A percentile compares a stretch with the other conserved stretches of the same genome.
These are phyloP conservation scores for Kluyveromyces lactis DNA, from an alignment of 805 yeast species.

Conservation along the genomic window DNA sequence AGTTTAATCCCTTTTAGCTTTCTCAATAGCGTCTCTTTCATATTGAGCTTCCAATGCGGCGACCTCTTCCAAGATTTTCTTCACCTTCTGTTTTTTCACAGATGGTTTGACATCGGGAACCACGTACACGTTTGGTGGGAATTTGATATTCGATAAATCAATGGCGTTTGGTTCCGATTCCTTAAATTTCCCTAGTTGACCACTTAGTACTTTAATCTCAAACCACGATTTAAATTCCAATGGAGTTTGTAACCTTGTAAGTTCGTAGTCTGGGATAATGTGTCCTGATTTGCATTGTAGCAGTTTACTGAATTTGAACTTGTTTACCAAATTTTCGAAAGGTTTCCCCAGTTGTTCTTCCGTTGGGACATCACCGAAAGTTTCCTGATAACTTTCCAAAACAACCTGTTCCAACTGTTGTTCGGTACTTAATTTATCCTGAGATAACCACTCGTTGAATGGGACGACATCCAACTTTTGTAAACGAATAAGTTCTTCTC, in stretches of 20 bases:
- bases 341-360: slow-evolving; percentile 9
- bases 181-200: slow-evolving; percentile 33
- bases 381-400: slow-evolving; percentile 9
- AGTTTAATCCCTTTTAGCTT: slow-evolving; percentile 8
- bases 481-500: slow-evolving; percentile 8
- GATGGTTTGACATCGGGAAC: slow-evolving; percentile 41
- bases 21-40: slow-evolving; percentile 19
- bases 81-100: slow-evolving; percentile 38
- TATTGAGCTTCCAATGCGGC: slow-evolving; percentile 24
- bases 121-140: slow-evolving; percentile 49
- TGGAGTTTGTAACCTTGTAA: slow-evolving; percentile 28
- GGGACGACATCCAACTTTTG: slow-evolving; percentile 15
- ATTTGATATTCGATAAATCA: slow-evolving; percentile 47
- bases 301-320: slow-evolving; percentile 29
- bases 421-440: slow-evolving; percentile 18
- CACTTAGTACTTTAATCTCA: slow-evolving; percentile 23
- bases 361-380: neutral
- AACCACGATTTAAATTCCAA: slow-evolving; percentile 22
- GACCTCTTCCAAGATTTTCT: slow-evolving; percentile 41
- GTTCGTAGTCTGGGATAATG: slow-evolving; percentile 30
- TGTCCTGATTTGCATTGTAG: slow-evolving; percentile 33
- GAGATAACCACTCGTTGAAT: slow-evolving; percentile 31
- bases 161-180: slow-evolving; percentile 74
- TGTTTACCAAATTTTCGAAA: slow-evolving; percentile 25
- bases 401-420: slow-evolving; percentile 22